A percentile compares a stretch with the other conserved stretches of the same genome.
Evolutionary conservation across 2,329 filamentous ascomycete species (phyloP).

Genomic region (Colletotrichum eremochloae): DNA sequence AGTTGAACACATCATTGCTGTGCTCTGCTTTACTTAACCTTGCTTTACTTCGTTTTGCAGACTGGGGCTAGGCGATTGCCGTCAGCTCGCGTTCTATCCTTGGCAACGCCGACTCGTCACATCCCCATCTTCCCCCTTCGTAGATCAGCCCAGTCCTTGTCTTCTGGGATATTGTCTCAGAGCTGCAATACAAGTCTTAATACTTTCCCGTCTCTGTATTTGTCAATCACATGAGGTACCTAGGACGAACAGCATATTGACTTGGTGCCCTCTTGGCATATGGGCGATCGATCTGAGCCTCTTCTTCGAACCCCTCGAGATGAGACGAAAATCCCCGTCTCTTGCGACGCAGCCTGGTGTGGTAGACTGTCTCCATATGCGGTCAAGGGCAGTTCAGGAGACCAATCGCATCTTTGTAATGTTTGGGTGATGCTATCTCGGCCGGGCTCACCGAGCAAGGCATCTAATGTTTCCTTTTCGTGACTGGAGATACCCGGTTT

Average conservation of each 20-base stretch:
- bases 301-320: not conserved
- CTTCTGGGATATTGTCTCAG: not conserved
- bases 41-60: not conserved
- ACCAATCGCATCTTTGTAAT: not conserved
- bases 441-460: not conserved
- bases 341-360: constrained; percentile 1
- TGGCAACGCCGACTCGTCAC: not conserved
- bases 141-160: not conserved
- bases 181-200: not conserved
- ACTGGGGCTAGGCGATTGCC: not conserved
- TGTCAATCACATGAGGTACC: not conserved
- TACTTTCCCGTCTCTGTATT: not conserved
- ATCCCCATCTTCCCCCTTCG: not conserved
- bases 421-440: not conserved
- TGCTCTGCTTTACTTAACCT: not conserved
- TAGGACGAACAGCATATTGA: not conserved
- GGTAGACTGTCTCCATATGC: constrained; percentile 5
- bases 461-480: not conserved
- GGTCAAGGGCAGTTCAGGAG: constrained; percentile 8
- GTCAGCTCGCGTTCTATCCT: not conserved
- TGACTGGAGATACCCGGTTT: not conserved
- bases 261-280: not conserved
- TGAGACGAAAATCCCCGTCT: constrained; percentile 19
- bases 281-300: not conserved
- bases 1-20: not conserved